These are phyloP conservation scores for Candida parachauliodes DNA, from an alignment of 805 yeast genomes.

Conservation along the genomic window DNA sequence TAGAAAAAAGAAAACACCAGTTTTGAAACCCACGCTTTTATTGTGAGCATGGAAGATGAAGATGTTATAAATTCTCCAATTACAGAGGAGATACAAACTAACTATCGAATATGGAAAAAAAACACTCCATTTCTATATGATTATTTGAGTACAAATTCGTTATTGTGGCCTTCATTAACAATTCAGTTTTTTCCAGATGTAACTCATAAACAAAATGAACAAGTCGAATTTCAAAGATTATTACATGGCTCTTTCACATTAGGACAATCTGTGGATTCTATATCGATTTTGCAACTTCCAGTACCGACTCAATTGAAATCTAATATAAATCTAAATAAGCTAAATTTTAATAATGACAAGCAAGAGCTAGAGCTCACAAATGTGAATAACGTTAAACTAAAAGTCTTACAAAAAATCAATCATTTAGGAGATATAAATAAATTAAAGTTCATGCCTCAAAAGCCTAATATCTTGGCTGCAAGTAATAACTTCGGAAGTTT, in stretches of 20 bases:
- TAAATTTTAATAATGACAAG: slow-evolving; percentile 36
- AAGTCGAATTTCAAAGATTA: slow-evolving; percentile 34
- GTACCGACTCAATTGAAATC: slow-evolving; percentile 27
- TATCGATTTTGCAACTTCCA: slow-evolving; percentile 34
- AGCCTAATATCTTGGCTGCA: slow-evolving; percentile 77
- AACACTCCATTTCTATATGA: slow-evolving; percentile 42
- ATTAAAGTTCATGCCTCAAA: slow-evolving; percentile 75
- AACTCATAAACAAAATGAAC: slow-evolving; percentile 11
- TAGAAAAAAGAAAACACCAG: not conserved
- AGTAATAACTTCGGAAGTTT: slow-evolving; percentile 64
- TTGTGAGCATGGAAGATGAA: no score
- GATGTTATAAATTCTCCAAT: slow-evolving; percentile 13
- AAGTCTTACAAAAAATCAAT: slow-evolving; percentile 53
- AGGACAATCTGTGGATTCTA: slow-evolving; percentile 50
- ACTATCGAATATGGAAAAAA: slow-evolving; percentile 42
- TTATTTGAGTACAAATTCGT: slow-evolving; percentile 35
- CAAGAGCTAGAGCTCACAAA: slow-evolving; percentile 35
- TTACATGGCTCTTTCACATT: slow-evolving; percentile 64
- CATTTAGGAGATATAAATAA: slow-evolving; percentile 72
- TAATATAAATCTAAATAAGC: slow-evolving; percentile 33
- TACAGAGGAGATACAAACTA: slow-evolving; percentile 27
- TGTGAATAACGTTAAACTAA: slow-evolving; percentile 24
- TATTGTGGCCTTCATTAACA: slow-evolving; percentile 42
- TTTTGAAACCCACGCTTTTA: no score
- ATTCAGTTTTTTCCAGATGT: slow-evolving; percentile 43